phyloP scores from a whole-genome alignment of 1,284 basidiomycete genomes.

The Naganishia albida region DNA sequence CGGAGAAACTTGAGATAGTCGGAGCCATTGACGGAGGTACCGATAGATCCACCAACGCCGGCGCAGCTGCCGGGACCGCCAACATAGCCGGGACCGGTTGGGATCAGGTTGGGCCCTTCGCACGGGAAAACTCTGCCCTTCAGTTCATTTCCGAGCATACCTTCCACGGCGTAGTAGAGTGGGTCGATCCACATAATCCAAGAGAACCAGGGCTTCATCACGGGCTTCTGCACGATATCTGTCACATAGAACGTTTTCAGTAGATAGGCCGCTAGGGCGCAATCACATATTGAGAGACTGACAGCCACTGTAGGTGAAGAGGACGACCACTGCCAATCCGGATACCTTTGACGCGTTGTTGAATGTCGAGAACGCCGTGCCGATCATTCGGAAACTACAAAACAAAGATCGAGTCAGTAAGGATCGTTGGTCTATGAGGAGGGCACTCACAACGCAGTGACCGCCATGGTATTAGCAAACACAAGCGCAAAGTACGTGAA shows the following conservation, averaged over 20 bases:
- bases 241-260: neutral
- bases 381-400: conserved; percentile 48
- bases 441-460: conserved; percentile 23
- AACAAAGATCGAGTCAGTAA: neutral
- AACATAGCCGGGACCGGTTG: conserved; percentile 22
- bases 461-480: conserved; percentile 31
- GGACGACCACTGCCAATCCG: conserved; percentile 33
- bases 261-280: neutral
- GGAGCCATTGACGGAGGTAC: conserved; percentile 11
- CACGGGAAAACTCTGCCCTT: conserved; percentile 42
- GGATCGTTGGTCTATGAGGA: neutral
- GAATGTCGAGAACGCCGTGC: conserved; percentile 47
- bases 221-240: conserved; percentile 19
- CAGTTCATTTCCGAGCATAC: conserved; percentile 54
- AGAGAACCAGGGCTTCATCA: conserved; percentile 26
- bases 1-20: conserved; percentile 21
- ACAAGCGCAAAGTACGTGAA: conserved; percentile 44
- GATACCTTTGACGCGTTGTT: conserved; percentile 50
- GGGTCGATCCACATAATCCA: conserved; percentile 28
- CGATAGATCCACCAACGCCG: conserved; percentile 17
- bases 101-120: conserved; percentile 22
- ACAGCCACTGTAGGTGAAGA: conserved; percentile 26
- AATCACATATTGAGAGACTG: neutral
- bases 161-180: conserved; percentile 41
- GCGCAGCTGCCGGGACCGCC: conserved; percentile 9